Conservation (phyloP, 1,284 basidiomycete species). For the Ganoderma meredithae region DNA sequence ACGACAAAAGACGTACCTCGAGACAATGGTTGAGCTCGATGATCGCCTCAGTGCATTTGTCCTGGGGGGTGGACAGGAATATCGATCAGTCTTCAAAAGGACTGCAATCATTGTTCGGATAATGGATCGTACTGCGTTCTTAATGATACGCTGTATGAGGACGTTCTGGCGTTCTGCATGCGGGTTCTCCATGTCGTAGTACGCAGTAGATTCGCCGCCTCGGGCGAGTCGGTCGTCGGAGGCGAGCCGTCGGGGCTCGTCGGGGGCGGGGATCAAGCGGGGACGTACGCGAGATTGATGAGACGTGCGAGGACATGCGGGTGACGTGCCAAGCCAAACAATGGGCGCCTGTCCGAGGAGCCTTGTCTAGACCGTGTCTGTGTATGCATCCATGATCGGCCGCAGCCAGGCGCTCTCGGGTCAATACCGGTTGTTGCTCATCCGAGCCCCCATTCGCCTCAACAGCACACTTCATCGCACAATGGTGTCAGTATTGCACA, state of each 20-base stretch:
- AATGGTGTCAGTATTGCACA: no score
- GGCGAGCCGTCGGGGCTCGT: no score
- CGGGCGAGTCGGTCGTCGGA: no score
- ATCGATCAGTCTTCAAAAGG: not conserved
- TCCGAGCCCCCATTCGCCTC: not conserved
- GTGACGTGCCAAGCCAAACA: not conserved
- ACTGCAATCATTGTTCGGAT: not conserved
- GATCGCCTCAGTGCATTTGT: conserved; percentile 82
- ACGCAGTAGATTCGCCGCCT: not conserved
- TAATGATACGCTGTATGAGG: conserved; percentile 88
- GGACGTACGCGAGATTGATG: no score
- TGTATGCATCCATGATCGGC: not conserved
- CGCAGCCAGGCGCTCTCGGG: not conserved
- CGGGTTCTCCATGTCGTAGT: conserved; percentile 81
- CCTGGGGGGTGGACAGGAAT: conserved; percentile 48
- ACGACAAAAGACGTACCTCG: conserved; percentile 55
- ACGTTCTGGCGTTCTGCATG: conserved; percentile 92
- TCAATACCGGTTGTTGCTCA: not conserved
- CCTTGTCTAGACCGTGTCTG: not conserved
- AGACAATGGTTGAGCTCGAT: conserved; percentile 84
- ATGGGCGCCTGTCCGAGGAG: not conserved
- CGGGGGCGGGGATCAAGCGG: not conserved
- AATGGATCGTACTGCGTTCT: conserved; percentile 77
- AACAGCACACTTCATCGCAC: no score
- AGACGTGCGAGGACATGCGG: no score